These are phyloP conservation scores for Periconia sp. DNA, from an alignment of 2,329 filamentous ascomycete species.

Conservation along the genomic window DNA sequence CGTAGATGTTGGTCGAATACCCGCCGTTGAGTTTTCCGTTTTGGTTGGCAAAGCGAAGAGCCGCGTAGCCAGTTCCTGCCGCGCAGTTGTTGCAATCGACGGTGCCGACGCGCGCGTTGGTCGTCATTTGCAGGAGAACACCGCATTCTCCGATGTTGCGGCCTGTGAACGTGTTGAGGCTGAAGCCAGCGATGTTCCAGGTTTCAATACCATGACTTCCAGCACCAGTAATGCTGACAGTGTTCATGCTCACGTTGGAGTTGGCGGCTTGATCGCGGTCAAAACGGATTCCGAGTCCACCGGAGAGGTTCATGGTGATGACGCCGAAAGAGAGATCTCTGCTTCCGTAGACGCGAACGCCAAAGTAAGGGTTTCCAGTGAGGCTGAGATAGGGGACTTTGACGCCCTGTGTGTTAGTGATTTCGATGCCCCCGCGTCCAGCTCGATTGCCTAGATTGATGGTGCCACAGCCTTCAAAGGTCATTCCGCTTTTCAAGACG, in stretches of 20 bases:
- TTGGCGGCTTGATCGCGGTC: slow-evolving; percentile 58
- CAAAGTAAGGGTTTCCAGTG: slow-evolving; percentile 62
- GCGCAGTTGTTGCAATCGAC: slow-evolving; percentile 61
- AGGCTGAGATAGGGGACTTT: slow-evolving; percentile 59
- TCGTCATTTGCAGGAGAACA: slow-evolving; percentile 57
- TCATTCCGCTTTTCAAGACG: slow-evolving; percentile 55
- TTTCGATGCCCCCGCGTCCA: slow-evolving; percentile 59
- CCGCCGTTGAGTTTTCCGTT: slow-evolving; percentile 55
- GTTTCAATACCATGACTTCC: slow-evolving; percentile 61
- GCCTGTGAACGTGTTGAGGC: slow-evolving; percentile 56
- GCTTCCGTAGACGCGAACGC: slow-evolving; percentile 58
- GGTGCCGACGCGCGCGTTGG: slow-evolving; percentile 55
- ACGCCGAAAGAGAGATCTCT: slow-evolving; percentile 52
- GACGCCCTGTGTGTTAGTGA: slow-evolving; percentile 51
- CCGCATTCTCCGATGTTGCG: slow-evolving; percentile 59
- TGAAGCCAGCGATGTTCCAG: slow-evolving; percentile 61
- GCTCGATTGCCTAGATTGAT: slow-evolving; percentile 49
- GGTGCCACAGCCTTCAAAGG: slow-evolving; percentile 61
- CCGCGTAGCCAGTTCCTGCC: slow-evolving; percentile 57
- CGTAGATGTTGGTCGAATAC: slow-evolving; percentile 56
- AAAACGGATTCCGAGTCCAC: slow-evolving; percentile 60
- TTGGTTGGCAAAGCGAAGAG: slow-evolving; percentile 60
- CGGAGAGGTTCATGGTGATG: slow-evolving; percentile 58
- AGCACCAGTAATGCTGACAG: slow-evolving; percentile 55
- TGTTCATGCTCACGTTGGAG: slow-evolving; percentile 57